Percentiles rank a stretch among this genome's conserved stretches.
Conservation (phyloP, 1,284 basidiomycete genomes). For the Trametes versicolor region DNA sequence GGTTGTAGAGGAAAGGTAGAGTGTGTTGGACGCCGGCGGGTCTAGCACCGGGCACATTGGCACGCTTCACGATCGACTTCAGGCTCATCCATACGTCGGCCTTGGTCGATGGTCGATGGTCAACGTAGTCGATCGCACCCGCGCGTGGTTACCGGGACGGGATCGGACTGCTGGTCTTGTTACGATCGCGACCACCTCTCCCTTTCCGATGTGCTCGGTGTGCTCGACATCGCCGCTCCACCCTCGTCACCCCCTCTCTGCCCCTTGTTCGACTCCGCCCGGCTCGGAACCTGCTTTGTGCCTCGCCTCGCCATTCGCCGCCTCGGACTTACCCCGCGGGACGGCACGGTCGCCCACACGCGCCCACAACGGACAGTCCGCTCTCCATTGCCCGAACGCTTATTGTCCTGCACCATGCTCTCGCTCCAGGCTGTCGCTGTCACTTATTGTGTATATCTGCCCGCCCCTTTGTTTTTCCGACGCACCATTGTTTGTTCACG, state of each 20-base stretch:
- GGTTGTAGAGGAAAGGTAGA: conserved; percentile 3
- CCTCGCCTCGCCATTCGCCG: background rate
- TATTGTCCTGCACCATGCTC: conserved; percentile 28
- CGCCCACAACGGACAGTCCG: conserved; percentile 25
- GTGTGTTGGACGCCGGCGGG: conserved; percentile 9
- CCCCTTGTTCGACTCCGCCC: conserved; percentile 24
- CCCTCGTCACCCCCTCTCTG: conserved; percentile 16
- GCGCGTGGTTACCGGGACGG: conserved; percentile 15
- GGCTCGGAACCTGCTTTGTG: conserved; percentile 22
- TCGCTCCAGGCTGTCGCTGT: conserved; percentile 26
- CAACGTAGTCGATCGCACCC: conserved; percentile 20
- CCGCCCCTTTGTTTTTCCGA: conserved; percentile 19
- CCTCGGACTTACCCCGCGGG: conserved; percentile 6
- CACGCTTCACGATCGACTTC: conserved; percentile 9
- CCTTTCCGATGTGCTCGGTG: conserved; percentile 28
- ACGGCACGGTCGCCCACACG: conserved; percentile 19
- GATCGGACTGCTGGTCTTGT: conserved; percentile 18
- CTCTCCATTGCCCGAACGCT: conserved; percentile 22
- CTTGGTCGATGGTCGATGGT: conserved; percentile 24
- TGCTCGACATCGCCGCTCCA: conserved; percentile 14
- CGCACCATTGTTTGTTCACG: conserved; percentile 19
- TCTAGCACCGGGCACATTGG: conserved; percentile 9
- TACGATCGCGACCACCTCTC: conserved; percentile 19
- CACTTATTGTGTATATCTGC: conserved; percentile 36
- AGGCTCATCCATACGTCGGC: conserved; percentile 14